Evolutionary conservation across 257 asterid species (phyloP).

Genomic region (Gynochthodes officinalis): DNA sequence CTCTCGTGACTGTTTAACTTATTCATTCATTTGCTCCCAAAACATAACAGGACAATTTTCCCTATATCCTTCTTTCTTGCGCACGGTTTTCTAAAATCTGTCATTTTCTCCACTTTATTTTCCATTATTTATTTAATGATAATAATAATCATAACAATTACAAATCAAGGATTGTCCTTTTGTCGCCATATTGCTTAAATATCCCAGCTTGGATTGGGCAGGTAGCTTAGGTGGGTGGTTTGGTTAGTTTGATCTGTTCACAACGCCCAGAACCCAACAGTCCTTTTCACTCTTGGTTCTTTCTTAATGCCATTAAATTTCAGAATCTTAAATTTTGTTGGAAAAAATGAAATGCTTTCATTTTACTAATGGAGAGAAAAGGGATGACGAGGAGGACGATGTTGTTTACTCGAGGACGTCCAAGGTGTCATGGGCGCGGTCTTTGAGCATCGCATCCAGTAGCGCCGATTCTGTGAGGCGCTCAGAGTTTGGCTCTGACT

Average conservation of each 20-base stretch:
- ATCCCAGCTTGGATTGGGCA: not conserved
- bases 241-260: constrained; percentile 9
- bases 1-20: constrained; percentile 8
- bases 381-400: constrained; percentile 35
- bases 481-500: constrained; percentile 72
- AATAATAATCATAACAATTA: no score
- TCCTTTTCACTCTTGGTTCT: constrained; percentile 1
- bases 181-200: no score
- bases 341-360: constrained; percentile 79
- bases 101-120: no score
- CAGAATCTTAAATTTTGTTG: no score
- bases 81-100: not conserved
- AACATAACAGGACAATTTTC: constrained; percentile 8
- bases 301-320: not conserved
- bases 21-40: constrained; percentile 2
- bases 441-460: constrained; percentile 82
- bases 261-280: not conserved
- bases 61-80: not conserved
- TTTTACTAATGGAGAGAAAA: constrained; percentile 51
- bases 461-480: constrained; percentile 53
- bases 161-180: no score
- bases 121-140: no score
- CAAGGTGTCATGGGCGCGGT: constrained; percentile 76
- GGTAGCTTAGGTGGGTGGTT: not conserved
- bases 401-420: constrained; percentile 40